phyloP scores from a whole-genome alignment of 2,329 filamentous ascomycete genomes.

The Pseudogymnoascus verrucosus region DNA sequence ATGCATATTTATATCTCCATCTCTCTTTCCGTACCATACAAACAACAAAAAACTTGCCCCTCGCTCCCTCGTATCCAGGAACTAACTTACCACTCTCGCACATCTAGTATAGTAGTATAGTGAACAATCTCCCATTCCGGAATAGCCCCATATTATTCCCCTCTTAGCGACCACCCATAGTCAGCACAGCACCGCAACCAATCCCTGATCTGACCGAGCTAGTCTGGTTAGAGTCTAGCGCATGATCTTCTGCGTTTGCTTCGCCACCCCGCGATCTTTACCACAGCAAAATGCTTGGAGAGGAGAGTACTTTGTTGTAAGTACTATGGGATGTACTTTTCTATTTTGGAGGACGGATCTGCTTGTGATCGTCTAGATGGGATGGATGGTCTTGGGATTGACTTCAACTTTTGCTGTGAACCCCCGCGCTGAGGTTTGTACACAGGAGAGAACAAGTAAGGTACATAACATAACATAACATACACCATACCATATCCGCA shows the following conservation, averaged over 20 bases:
- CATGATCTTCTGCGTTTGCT: background rate
- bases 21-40: background rate
- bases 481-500: background rate
- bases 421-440: background rate
- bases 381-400: background rate
- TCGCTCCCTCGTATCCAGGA: background rate
- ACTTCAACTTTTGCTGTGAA: background rate
- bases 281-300: too few relatives aligned
- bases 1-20: background rate
- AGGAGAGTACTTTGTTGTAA: background rate
- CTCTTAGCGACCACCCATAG: background rate
- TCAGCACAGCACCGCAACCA: background rate
- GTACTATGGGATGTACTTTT: background rate
- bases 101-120: too few relatives aligned
- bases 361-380: background rate
- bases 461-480: background rate
- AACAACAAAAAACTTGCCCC: too few relatives aligned
- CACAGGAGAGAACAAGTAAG: background rate
- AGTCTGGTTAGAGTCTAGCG: background rate
- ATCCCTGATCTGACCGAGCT: background rate
- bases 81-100: background rate
- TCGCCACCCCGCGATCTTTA: conserved; percentile 1
- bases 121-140: background rate
- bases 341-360: background rate
- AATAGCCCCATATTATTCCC: background rate